Conservation (phyloP, 306 rosid genomes). For the Carpinus viminea region DNA sequence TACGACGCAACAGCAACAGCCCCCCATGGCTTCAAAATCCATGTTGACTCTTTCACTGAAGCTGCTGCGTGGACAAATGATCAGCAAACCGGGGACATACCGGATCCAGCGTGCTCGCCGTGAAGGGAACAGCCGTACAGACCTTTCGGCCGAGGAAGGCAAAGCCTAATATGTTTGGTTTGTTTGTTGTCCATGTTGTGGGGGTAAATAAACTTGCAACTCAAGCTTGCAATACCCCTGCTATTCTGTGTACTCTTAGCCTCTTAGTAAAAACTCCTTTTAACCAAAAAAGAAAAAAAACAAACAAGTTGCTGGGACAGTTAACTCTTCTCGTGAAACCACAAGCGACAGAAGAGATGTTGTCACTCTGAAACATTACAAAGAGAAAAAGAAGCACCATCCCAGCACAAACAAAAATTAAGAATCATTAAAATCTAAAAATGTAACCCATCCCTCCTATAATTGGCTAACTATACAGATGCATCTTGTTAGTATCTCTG, state of each 20-base stretch:
- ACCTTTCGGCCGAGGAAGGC: background rate
- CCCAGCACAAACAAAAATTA: slow-evolving; percentile 3
- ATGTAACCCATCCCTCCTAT: slow-evolving; percentile 20
- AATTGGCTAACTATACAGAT: slow-evolving; percentile 39
- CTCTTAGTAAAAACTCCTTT: background rate
- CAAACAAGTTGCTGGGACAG: background rate
- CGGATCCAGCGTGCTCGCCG: background rate
- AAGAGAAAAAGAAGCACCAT: slow-evolving; percentile 11
- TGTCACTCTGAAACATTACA: background rate
- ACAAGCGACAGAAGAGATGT: background rate
- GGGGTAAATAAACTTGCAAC: background rate
- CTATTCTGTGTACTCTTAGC: background rate
- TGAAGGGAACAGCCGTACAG: background rate
- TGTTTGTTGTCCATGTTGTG: background rate
- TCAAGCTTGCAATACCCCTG: background rate
- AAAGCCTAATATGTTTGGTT: background rate
- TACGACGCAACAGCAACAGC: background rate
- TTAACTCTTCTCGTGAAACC: background rate
- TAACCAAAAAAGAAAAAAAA: background rate
- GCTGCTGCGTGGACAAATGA: background rate
- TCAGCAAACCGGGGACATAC: background rate
- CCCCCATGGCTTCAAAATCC: background rate
- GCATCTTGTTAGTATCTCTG: slow-evolving; percentile 32
- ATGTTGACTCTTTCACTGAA: background rate
- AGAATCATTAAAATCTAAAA: background rate